Evolutionary conservation across 2,329 filamentous ascomycete species (phyloP), one percentile per base, ranked within the genome.

Genomic region (Dactylellina leptospora): DNA sequence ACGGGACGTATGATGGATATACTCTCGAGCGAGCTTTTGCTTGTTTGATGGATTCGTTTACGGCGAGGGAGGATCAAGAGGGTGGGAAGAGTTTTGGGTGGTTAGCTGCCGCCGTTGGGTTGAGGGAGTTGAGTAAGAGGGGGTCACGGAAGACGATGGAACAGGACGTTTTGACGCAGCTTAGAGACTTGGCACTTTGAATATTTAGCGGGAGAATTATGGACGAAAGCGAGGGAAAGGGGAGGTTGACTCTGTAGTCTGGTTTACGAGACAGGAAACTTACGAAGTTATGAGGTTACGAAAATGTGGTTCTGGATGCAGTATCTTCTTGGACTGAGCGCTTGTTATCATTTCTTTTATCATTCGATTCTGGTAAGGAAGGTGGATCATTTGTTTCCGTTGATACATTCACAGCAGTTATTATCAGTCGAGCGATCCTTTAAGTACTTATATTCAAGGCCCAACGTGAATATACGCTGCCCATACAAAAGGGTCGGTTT

Each of bases 51-150:
- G 76, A 74, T 1, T 76, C 75, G 42, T 75, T 76, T 27, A 73
- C 75, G 25, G 64, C 76, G 1, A 79, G 80, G 0, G 75, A 79
- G 64, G 71, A 73, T 44, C 54, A 48, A 40, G 69, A 55, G 5
- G 55, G 40, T 56, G 64, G 85, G 61, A 77, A 80, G 73, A 85
- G 84, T 73, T 86, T 85, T 77, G 81, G 79, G 74, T 86, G 85
- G 76, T 78, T 86, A 13, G 82, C 83, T 63, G 83, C 83, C 3
- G 81, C 80, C 0, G 81, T 84, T 0, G 83, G 82, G 63, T 78
- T 86, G 80, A 80, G 80, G 60, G 83, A 86, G 78, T 77, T 86
- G 51, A 79, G 82, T 75, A 79, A 75, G 56, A 60, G 48, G 25
- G 62, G 45, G 18, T 62, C 79, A 27, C 66, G 76, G 23, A 53